phyloP scores from a whole-genome alignment of 306 rosid species.

The Vigna angularis region DNA sequence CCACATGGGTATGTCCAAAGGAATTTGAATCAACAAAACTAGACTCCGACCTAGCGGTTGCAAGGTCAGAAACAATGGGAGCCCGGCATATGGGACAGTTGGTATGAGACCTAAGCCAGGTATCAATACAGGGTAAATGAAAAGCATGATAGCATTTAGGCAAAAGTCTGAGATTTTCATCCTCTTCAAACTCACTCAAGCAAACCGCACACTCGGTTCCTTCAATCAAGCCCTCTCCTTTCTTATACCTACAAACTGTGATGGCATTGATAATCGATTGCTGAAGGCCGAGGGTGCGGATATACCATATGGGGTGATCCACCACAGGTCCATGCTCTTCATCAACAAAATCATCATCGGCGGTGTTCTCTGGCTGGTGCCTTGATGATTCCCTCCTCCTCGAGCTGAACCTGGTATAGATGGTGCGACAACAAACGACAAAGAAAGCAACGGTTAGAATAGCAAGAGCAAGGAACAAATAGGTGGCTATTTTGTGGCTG shows the following conservation, averaged over 20 bases:
- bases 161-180: conserved; percentile 73
- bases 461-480: conserved; percentile 32
- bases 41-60: conserved; percentile 28
- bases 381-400: conserved; percentile 29
- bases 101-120: conserved; percentile 91
- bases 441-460: conserved; percentile 50
- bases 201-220: conserved; percentile 89
- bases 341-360: conserved; percentile 54
- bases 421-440: conserved; percentile 42
- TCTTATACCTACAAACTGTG: conserved; percentile 64
- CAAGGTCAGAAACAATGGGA: conserved; percentile 53
- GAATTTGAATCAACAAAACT: conserved; percentile 30
- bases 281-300: conserved; percentile 78
- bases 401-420: conserved; percentile 47
- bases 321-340: conserved; percentile 62
- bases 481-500: conserved; percentile 6
- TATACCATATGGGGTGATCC: conserved; percentile 89
- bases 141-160: conserved; percentile 92
- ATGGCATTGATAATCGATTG: conserved; percentile 67
- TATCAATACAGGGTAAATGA: conserved; percentile 84
- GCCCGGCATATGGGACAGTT: conserved; percentile 91
- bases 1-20: conserved; percentile 44
- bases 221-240: conserved; percentile 77
- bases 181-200: conserved; percentile 76
- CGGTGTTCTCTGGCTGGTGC: conserved; percentile 19